Percentiles rank a stretch among this genome's conserved stretches.
Conservation (phyloP, 352 stramenopile genomes). For the Phytophthora litchii region DNA sequence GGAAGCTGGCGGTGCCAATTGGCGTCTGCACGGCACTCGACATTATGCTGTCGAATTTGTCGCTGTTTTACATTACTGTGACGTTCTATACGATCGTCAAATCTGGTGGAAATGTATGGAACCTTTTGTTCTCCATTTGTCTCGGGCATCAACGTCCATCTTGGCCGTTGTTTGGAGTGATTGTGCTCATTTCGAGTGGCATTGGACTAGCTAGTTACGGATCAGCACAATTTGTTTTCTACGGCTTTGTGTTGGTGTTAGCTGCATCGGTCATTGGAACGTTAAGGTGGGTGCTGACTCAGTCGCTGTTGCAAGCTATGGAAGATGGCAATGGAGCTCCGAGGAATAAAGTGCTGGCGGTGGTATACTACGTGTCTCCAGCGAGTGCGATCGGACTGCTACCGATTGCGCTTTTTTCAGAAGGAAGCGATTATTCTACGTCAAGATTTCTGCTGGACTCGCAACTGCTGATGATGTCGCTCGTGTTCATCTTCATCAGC, state of each 20-base stretch:
- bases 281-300: constrained; percentile 83
- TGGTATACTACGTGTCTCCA: constrained; percentile 87
- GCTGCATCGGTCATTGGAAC: constrained; percentile 72
- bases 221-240: constrained; percentile 71
- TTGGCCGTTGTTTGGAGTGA: constrained; percentile 53
- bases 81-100: constrained; percentile 90
- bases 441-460: constrained; percentile 69
- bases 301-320: constrained; percentile 77
- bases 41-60: constrained; percentile 85
- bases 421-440: constrained; percentile 47
- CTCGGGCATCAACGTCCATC: constrained; percentile 75
- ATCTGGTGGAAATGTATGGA: constrained; percentile 81
- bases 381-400: constrained; percentile 72
- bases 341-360: constrained; percentile 68
- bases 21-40: constrained; percentile 82
- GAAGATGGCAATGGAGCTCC: constrained; percentile 40
- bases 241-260: constrained; percentile 79
- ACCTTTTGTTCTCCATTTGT: constrained; percentile 81
- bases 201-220: constrained; percentile 80
- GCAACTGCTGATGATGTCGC: constrained; percentile 51
- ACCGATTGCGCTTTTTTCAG: constrained; percentile 65
- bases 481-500: constrained; percentile 72
- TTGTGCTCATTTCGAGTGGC: constrained; percentile 72
- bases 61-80: constrained; percentile 87
- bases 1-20: constrained; percentile 77